Base-by-base conservation (phyloP, 306 rosid genomes). In the Prunus mira region DNA sequence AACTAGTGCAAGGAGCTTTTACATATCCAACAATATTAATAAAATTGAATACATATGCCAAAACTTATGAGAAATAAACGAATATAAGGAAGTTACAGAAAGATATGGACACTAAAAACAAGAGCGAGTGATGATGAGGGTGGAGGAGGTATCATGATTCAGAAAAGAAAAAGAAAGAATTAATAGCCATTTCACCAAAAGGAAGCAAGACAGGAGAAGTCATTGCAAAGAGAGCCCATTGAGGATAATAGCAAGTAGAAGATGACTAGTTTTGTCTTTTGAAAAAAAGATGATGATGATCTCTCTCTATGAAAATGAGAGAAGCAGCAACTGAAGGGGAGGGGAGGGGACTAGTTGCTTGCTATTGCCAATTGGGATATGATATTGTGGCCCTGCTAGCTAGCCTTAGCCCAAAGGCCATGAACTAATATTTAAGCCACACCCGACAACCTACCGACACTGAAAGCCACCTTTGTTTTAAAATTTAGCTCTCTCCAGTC, bases 371-470 rank as follows among this genome's bases (percentile, higher is more conserved):
- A 32, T 75, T n/a, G 28, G 61, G 22, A 72, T 15, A 14, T 10
- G 54, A 38, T 51, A 57, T 74, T 74, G 69, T 74, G 77, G 77
- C 67, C 77, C 67, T 65, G 17, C 43, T 38, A 38, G 43, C 25
- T 68, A 69, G 78, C 68, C 84, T 71, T 55, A 64, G 79, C 89
- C 81, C 84, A 82, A 81, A 12, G 62, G 62, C 75, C 52, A 71
- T 61, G 25, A 60, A 17, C 58, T 28, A 7, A 38, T 9, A 69
- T 50, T 69, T 60, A 50, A 69, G 38, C 71, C 75, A 72, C 61
- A 71, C 57, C 87, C 82, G 82, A 87, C 86, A 86, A 82, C 81
- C 79, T 4, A 84, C 87, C 84, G 88, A 87, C 93, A 89, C 12
- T 70, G 91, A 82, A 84, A 84, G 85, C 65, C 81, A 80, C 79